Base-by-base conservation (phyloP, 108 stramenopile genomes). In the Pseudonitzschia multiseries region DNA sequence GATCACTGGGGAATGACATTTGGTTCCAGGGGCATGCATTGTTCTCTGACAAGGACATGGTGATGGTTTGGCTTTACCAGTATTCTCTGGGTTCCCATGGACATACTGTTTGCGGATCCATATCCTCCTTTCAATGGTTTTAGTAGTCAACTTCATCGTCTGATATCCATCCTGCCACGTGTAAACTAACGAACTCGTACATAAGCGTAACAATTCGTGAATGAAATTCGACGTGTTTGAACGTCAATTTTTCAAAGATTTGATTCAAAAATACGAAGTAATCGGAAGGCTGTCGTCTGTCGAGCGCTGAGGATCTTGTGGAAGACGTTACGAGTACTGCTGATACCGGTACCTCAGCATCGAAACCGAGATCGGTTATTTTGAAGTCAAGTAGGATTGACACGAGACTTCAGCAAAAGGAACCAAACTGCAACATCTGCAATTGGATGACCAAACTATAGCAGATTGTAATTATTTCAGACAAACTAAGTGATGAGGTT, bases 211-310 rank as follows among this genome's bases (percentile, higher is more conserved):
- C 24, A 26, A 56, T 56, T 56, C 54, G 54, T 56, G 54, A 56
- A 26, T 56, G 5, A 56, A 56, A 56, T 26, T 56, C 54, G 22
- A 56, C 54, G 54, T 56, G 54, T 56, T 56, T 56, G 54, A 56
- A 56, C 26, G 54, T 56, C 4, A 14, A 48, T 18, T 48, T 48
- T 48, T 14, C 18, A 48, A 48, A 18, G 18, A 18, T 48, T 48
- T 48, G 46, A 48, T 48, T 48, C 46, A 48, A 36, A 48, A 48
- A 48, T n/a, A n/a, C n/a, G n/a, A n/a, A n/a, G n/a, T n/a, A n/a
- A n/a, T 48, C 46, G 46, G 13, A 48, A 48, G 46, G 46, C 46
- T 48, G 46, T 48, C 46, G 46, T 3, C 46, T 48, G 46, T 48
- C 46, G 46, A 48, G 46, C 12, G 46, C 46, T 14, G 12, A 48